Percentiles rank a stretch among this genome's conserved stretches.
phyloP scores from a whole-genome alignment of 2,329 filamentous ascomycete species.

The Cercospora sesami region DNA sequence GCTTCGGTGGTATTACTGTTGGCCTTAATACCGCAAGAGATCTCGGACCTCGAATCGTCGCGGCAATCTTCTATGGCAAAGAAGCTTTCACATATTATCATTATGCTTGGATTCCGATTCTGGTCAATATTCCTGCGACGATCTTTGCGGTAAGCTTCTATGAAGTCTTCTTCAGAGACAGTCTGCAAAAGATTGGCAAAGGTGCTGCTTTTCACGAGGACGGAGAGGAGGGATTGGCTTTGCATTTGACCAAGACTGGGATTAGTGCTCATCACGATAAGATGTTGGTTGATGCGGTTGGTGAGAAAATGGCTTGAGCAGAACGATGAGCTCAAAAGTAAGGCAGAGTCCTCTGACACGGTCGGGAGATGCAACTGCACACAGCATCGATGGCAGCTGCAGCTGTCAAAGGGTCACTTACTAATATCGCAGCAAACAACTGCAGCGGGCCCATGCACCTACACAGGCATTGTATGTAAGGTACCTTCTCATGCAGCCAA shows the following conservation, averaged over 20 bases:
- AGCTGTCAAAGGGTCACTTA: background rate
- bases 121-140: slow-evolving; percentile 60
- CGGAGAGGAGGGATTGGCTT: slow-evolving; percentile 53
- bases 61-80: slow-evolving; percentile 57
- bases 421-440: background rate
- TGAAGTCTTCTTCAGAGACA: slow-evolving; percentile 57
- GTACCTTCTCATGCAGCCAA: background rate
- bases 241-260: slow-evolving; percentile 43
- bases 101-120: slow-evolving; percentile 56
- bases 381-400: background rate
- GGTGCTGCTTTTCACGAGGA: slow-evolving; percentile 54
- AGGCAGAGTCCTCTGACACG: too few relatives aligned
- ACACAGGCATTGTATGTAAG: background rate
- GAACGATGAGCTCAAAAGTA: background rate
- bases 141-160: slow-evolving; percentile 57
- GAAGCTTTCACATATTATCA: slow-evolving; percentile 51
- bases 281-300: background rate
- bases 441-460: background rate
- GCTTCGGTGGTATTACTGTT: slow-evolving; percentile 57
- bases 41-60: slow-evolving; percentile 60
- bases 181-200: slow-evolving; percentile 52
- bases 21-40: slow-evolving; percentile 60
- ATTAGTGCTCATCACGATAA: slow-evolving; percentile 15
- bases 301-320: background rate
- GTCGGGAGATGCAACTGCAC: background rate